Evolutionary conservation across 257 asterid genomes (phyloP).

Genomic region (Salvia rosmarinus): DNA sequence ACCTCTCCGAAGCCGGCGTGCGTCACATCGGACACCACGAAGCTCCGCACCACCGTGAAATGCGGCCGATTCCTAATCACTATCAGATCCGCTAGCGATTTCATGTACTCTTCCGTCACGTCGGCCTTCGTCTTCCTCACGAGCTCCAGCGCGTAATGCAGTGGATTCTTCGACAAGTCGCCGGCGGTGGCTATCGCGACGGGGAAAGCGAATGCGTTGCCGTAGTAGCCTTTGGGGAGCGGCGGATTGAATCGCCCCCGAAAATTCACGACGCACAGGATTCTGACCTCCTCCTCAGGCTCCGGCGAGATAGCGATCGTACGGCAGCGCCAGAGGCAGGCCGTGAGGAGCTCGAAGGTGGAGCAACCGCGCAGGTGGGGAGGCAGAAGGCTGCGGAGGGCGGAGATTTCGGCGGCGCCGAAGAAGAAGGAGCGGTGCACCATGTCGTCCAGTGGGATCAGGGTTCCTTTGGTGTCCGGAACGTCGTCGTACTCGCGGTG

Average conservation of each 20-base stretch:
- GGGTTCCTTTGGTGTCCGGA: conserved; percentile 50
- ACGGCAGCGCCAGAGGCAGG: conserved; percentile 68
- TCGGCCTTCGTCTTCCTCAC: conserved; percentile 47
- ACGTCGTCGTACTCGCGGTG: conserved; percentile 62
- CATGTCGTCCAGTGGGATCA: conserved; percentile 55
- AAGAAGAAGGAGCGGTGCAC: conserved; percentile 72
- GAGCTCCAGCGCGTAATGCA: conserved; percentile 50
- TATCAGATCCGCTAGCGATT: conserved; percentile 57
- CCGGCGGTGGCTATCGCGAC: conserved; percentile 46
- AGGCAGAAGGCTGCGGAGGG: conserved; percentile 53
- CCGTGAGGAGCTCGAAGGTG: conserved; percentile 56
- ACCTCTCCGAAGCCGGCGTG: conserved; percentile 59
- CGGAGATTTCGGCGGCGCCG: conserved; percentile 54
- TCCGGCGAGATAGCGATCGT: conserved; percentile 53
- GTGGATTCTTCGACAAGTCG: conserved; percentile 38
- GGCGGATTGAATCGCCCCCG: conserved; percentile 49
- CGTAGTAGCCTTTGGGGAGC: conserved; percentile 57
- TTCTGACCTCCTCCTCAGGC: conserved; percentile 50
- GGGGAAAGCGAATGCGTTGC: conserved; percentile 55
- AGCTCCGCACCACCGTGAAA: conserved; percentile 50
- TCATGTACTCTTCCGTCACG: conserved; percentile 63
- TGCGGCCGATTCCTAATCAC: conserved; percentile 55
- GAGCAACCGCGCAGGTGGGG: conserved; percentile 47
- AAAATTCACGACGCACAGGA: conserved; percentile 49
- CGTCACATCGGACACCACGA: conserved; percentile 58